Evolutionary conservation across 1,284 basidiomycete genomes (phyloP), one percentile per base, ranked within the genome.

Genomic region (Melampsora abietis-canadensis): DNA sequence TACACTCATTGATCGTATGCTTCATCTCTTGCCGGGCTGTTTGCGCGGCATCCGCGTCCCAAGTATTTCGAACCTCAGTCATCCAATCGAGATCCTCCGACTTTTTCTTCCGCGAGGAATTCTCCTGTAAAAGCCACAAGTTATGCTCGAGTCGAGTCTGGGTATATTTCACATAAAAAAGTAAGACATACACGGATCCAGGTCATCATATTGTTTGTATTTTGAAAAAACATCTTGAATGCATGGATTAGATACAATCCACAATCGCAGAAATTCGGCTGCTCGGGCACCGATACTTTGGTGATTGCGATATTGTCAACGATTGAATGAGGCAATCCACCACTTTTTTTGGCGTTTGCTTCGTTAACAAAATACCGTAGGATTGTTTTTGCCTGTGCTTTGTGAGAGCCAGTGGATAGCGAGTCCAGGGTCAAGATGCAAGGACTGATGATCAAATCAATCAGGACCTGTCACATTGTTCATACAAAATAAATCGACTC

Each of bases 401-500:
- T 82, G 82, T 97, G 95, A 17, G 83, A 82, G 14, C 84, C 83
- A 0, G 89, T 89, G 5, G 59, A 61, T 34, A 98, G 85, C 0
- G 94, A 97, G 81, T 98, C 95, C 68, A 98, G 86, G 0, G 88
- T 91, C 79, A 93, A 88, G 57, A 96, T 89, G 78, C 86, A 88
- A 8, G 70, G 48, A 31, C 70, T 73, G 27, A 40, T 31, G 19
- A 46, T 54, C n/a, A 30, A 34, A 14, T 2, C 15, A 31, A 34
- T 31, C 24, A 61, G 37, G 6, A 40, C 6, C 4, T 40, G 5
- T 40, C 10, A 31, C 5, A 19, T 14, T 15, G 31, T 3, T 31
- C 10, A 15, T 61, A 14, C 1, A 34, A 2, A 54, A n/a, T 8
- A 21, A 8, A 8, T 54, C 19, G 19, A 54, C 51, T 54, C 7